Evolutionary conservation across 441 rosid genomes (phyloP).

Genomic region (Breynia disticha): DNA sequence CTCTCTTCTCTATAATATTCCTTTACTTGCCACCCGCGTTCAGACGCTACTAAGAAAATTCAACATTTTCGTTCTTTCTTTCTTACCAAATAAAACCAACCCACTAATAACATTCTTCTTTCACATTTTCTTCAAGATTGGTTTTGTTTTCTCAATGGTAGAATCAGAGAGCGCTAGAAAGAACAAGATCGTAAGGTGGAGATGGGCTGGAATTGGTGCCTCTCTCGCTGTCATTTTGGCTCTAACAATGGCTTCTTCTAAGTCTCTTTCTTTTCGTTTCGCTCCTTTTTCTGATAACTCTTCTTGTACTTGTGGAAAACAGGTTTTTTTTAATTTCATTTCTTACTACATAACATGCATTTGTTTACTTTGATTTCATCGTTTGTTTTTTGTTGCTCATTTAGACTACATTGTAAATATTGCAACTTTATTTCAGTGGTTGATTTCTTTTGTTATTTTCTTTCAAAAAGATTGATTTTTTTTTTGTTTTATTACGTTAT

Average conservation of each 20-base stretch:
- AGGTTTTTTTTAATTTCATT: no score
- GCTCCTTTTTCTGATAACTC: constrained; percentile 13
- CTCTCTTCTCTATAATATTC: no score
- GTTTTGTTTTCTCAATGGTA: constrained; percentile 1
- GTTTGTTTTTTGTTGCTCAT: no score
- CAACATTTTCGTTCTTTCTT: no score
- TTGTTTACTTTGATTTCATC: no score
- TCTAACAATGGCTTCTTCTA: constrained; percentile 25
- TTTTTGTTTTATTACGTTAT: constrained; percentile 21
- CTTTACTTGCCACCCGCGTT: no score
- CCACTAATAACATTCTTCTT: not conserved
- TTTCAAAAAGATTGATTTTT: not conserved
- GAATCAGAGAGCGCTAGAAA: constrained; percentile 8
- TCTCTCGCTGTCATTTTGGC: constrained; percentile 32
- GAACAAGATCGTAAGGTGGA: constrained; percentile 16
- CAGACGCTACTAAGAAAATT: no score
- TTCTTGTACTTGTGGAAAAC: no score
- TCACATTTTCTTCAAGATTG: not conserved
- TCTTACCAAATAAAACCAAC: no score
- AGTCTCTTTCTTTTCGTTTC: constrained; percentile 21
- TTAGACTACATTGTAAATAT: not conserved
- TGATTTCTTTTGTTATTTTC: not conserved
- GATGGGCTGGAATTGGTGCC: constrained; percentile 28
- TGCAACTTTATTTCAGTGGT: not conserved
- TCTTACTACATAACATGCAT: no score